Evolutionary conservation across 2,329 filamentous ascomycete species (phyloP), one percentile per base, ranked within the genome.

Genomic region (Aspergillus neotritici): DNA sequence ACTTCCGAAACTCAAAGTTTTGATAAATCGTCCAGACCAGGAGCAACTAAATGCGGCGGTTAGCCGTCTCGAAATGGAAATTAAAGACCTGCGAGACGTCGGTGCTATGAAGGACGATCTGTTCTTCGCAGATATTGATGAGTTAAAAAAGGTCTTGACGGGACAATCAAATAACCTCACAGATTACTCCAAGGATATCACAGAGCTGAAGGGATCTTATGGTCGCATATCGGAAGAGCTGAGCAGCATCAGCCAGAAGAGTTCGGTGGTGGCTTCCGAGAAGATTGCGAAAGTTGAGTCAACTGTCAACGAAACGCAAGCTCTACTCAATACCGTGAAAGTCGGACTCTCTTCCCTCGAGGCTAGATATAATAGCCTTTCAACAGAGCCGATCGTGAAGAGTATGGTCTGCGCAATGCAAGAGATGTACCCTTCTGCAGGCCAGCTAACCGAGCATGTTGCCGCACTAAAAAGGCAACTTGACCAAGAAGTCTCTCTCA

Each of bases 281-380:
- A 30, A 41, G 29, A 31, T 54, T 11, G 31, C 16, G 11, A 34
- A 28, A n/a, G 34, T 46, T 13, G 40, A 40, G 5, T 29, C 9
- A 5, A 31, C 37, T 3, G 21, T 54, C 8, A 14, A 37, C 28
- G 45, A 12, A n/a, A 33, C 42, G 29, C 41, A 46, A n/a, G 33
- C 43, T 7, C 13, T 15, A 3, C 11, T 53, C 1, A 47, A 54
- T 3, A 52, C 45, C 12, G n/a, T 63, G 3, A 46, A 38, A 5
- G 49, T 50, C 14, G 55, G 52, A n/a, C 30, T 67, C 15, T 55
- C 58, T 25, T 68, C 65, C 1, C 50, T 82, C 6, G 70, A 76
- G 52, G 43, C 47, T 0, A 76, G 75, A 47, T 78, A 70, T 46
- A 72, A 70, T 43, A 77, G 75, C 49, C 57, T 82, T 6, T 57